These are phyloP conservation scores for Gynostemma pentaphyllum DNA, from an alignment of 306 rosid species.

Conservation along the genomic window DNA sequence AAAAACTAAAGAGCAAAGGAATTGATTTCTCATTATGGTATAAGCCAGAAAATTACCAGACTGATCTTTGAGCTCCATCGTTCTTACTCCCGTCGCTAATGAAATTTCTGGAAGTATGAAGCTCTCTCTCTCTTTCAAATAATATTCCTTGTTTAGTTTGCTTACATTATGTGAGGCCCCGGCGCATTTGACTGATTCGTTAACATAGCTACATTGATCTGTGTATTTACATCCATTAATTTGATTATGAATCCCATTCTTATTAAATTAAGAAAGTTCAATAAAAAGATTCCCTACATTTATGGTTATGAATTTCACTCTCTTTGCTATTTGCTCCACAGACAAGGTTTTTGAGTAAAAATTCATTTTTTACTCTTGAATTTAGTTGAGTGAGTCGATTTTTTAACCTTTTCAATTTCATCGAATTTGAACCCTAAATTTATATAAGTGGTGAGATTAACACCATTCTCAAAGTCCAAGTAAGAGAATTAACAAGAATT, in stretches of 20 bases:
- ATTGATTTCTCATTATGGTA: constrained; percentile 79
- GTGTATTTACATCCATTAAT: background rate
- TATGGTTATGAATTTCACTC: background rate
- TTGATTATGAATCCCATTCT: background rate
- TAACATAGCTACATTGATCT: background rate
- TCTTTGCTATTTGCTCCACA: background rate
- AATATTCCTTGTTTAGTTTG: background rate
- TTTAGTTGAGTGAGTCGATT: too few relatives aligned
- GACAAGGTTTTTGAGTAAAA: too few relatives aligned
- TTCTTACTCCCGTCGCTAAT: background rate
- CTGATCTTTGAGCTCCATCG: constrained; percentile 43
- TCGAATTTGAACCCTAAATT: too few relatives aligned
- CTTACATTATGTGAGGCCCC: background rate
- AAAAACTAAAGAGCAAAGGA: constrained; percentile 50
- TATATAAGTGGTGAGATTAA: too few relatives aligned
- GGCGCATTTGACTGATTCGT: background rate
- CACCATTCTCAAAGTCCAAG: too few relatives aligned
- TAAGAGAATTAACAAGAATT: too few relatives aligned
- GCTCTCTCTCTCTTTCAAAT: background rate
- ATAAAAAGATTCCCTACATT: background rate
- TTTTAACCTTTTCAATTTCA: too few relatives aligned
- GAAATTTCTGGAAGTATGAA: background rate
- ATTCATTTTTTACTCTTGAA: too few relatives aligned
- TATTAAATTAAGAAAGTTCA: background rate
- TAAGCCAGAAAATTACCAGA: constrained; percentile 66